Evolutionary conservation across 345 rosid genomes (phyloP).

Genomic region (Salix caprea): DNA sequence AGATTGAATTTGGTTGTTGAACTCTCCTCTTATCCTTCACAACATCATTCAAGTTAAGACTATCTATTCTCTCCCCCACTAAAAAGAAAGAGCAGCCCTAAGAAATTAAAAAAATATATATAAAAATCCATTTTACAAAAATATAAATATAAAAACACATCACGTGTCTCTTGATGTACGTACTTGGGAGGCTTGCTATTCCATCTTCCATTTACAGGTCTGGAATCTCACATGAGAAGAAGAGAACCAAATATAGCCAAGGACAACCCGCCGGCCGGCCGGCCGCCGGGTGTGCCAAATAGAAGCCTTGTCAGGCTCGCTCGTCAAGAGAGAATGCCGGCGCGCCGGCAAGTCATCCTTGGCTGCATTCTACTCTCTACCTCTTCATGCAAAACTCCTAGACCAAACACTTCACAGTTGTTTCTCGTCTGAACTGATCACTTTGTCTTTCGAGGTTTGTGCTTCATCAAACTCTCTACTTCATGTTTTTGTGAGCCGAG

Average conservation of each 20-base stretch:
- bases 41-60: no score
- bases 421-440: no score
- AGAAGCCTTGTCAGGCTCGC: slow-evolving; percentile 30
- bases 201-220: background rate
- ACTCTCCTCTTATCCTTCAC: no score
- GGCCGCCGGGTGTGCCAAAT: background rate
- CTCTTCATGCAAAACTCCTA: slow-evolving; percentile 21
- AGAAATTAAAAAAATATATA: no score
- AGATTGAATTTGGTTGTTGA: no score
- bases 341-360: background rate
- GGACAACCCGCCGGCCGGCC: background rate
- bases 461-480: background rate
- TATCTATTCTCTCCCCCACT: no score
- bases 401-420: background rate
- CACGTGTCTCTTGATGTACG: background rate
- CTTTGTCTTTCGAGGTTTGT: no score
- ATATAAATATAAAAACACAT: no score
- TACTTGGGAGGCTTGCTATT: background rate
- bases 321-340: background rate
- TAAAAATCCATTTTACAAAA: no score
- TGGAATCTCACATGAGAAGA: background rate
- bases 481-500: background rate
- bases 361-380: slow-evolving; percentile 30
- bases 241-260: background rate
- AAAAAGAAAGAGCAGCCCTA: no score